Base-by-base conservation (phyloP, 352 stramenopile species). In the Plasmopara viticola region DNA sequence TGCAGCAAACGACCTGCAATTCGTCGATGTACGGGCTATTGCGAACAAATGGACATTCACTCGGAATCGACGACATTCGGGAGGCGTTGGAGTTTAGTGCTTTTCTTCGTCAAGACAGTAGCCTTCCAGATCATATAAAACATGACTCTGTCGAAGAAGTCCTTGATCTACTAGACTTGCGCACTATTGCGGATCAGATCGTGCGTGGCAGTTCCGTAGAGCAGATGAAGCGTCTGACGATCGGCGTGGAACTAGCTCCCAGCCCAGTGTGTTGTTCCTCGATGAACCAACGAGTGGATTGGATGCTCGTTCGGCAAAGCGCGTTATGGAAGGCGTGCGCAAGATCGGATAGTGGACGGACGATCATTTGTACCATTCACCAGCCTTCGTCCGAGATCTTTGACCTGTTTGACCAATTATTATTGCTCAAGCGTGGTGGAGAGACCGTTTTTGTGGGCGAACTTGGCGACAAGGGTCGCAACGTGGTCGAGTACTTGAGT, bases 341-440 rank as follows among this genome's bases (percentile, higher is more conserved):
- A 88, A 90, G 53, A 71, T 95, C 42, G 2, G 52, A 56, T 38
- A 72, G 64, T 30, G 82, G 84, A 3, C 56, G 71, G 5, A 88
- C 75, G 14, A 74, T 97, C 17, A 60, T 95, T 2, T 94, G 88
- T 42, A 95, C 86, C 28, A 97, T 97, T 62, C 89, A 97, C 38
- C 38, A 43, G 38, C 38, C 12, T 9, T 43, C 15, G 10, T 17
- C 33, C 13, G 51, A 59, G 56, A 4, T 52, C 49, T 34, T 76
- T 71, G 74, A 80, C 13, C 73, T 81, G 34, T 94, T 95, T 56
- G 84, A 96, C 60, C 68, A 78, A 47, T 49, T 94, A 9, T 68
- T 94, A 42, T 53, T 96, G 7, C 60, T 96, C 13, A 72, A 81
- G 48, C 58, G 60, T 9, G 72, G 72, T 30, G 71, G 73, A 13